Evolutionary conservation across 2,329 filamentous ascomycete genomes (phyloP), one percentile per base, ranked within the genome.

Genomic region (Aphanocladium album): DNA sequence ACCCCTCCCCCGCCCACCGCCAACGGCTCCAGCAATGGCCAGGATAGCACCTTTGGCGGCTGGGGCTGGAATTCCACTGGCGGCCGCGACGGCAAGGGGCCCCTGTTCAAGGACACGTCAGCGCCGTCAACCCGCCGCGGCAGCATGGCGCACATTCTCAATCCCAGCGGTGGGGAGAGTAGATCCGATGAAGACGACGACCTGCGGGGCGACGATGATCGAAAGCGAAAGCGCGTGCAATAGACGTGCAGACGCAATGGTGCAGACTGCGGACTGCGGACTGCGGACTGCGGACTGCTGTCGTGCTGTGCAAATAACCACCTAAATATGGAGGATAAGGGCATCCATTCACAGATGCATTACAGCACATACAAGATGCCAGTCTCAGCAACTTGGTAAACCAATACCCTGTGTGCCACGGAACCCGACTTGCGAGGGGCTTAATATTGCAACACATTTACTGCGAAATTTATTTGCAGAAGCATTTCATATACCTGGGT

Each of bases 111-210:
- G 63, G 83, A 86, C 64, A 79, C 79, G 62, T 86, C 83, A 1
- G 81, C 76, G 0, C 83, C 83, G 2, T 80, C 82, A 0, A 86
- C 83, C 0, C 73, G 83, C 50, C 73, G 83, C 54, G 82, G 83
- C 25, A 86, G 83, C 71, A 85, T 86, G 82, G 83, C 83, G 0
- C 83, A 86, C 62, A 86, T 86, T 19, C 73, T 86, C n/a, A 86
- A 86, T 66, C 83, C 83, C 1, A 82, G 82, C 25, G 81, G 83
- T 57, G 83, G 80, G 21, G 77, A 76, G 6, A 83, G 84, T 70
- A 75, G 80, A 41, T 79, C 81, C 6, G 80, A 83, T 30, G 83
- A 85, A 60, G 83, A 84, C 60, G 81, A 82, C 50, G 81, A 83
- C 47, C 75, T 74, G 0, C 74, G 82, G 35, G 82, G 80, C 23